These are phyloP conservation scores for Yamadazyma ubonensis DNA, from an alignment of 805 yeast species.

Conservation along the genomic window DNA sequence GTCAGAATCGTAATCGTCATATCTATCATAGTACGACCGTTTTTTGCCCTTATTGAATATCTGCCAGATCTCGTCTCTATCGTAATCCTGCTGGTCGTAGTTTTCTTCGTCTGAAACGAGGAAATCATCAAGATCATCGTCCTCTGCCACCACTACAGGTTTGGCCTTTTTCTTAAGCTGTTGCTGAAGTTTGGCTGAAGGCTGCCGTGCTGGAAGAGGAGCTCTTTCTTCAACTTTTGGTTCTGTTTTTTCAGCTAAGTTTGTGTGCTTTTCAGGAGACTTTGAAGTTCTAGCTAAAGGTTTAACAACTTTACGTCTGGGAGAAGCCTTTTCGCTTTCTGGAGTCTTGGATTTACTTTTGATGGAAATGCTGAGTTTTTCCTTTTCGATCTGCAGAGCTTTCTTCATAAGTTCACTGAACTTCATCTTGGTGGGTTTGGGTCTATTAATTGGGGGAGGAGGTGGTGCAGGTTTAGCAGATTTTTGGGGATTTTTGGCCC, in stretches of 20 bases:
- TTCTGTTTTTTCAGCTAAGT: no score
- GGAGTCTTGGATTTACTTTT: conserved; percentile 38
- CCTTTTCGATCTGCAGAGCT: conserved; percentile 58
- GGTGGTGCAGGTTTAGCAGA: conserved; percentile 10
- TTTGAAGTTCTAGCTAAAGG: no score
- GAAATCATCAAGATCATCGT: conserved; percentile 42
- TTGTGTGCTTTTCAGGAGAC: no score
- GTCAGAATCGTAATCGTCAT: conserved; percentile 46
- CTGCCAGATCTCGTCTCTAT: conserved; percentile 87
- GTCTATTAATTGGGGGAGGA: conserved; percentile 2
- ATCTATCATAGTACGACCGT: conserved; percentile 42
- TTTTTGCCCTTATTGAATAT: conserved; percentile 68
- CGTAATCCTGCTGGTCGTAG: conserved; percentile 50
- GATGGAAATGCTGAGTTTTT: conserved; percentile 36
- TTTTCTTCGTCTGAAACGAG: conserved; percentile 57
- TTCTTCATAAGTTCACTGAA: conserved; percentile 69
- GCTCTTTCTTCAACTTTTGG: conserved; percentile 12
- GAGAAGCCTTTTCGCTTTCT: conserved; percentile 2
- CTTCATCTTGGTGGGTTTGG: conserved; percentile 33
- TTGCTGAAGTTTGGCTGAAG: conserved; percentile 53
- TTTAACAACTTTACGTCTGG: no score
- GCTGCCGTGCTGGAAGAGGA: conserved; percentile 51
- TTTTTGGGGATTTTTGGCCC: background rate
- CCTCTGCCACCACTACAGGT: conserved; percentile 10
- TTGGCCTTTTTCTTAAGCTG: conserved; percentile 35